Percentiles rank a stretch among this genome's conserved stretches.
Conservation (phyloP, 345 rosid species). For the Sisymbrium irio region DNA sequence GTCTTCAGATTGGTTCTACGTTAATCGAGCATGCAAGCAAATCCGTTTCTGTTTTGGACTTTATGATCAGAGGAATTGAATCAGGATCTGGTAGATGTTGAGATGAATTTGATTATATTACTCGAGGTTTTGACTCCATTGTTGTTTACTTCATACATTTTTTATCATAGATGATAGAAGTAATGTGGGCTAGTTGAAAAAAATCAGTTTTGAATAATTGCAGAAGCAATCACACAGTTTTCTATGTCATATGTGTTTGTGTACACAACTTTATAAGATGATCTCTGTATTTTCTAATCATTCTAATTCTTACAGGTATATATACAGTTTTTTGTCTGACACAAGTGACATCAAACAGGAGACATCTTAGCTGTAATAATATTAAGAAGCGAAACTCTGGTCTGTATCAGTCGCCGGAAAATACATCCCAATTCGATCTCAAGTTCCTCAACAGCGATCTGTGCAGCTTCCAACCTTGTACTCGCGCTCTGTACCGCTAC, state of each 20-base stretch:
- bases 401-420: slow-evolving; percentile 64
- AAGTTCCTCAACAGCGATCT: slow-evolving; percentile 63
- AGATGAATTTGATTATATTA: too few species aligned
- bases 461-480: slow-evolving; percentile 64
- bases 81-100: too few species aligned
- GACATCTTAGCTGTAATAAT: slow-evolving; percentile 41
- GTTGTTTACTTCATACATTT: too few species aligned
- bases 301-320: neutral
- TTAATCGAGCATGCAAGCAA: too few species aligned
- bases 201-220: too few species aligned
- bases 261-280: neutral
- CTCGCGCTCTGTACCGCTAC: slow-evolving; percentile 49
- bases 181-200: too few species aligned
- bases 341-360: neutral
- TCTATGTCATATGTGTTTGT: neutral
- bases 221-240: too few species aligned
- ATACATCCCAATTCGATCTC: slow-evolving; percentile 63
- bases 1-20: too few species aligned
- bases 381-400: slow-evolving; percentile 79
- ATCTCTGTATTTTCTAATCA: neutral
- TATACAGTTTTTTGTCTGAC: neutral
- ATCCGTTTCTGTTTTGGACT: too few species aligned
- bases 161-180: too few species aligned
- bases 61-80: too few species aligned
- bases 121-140: too few species aligned